These are phyloP conservation scores for Polytolypa hystricis DNA, from an alignment of 2,329 filamentous ascomycete species.

Conservation along the genomic window DNA sequence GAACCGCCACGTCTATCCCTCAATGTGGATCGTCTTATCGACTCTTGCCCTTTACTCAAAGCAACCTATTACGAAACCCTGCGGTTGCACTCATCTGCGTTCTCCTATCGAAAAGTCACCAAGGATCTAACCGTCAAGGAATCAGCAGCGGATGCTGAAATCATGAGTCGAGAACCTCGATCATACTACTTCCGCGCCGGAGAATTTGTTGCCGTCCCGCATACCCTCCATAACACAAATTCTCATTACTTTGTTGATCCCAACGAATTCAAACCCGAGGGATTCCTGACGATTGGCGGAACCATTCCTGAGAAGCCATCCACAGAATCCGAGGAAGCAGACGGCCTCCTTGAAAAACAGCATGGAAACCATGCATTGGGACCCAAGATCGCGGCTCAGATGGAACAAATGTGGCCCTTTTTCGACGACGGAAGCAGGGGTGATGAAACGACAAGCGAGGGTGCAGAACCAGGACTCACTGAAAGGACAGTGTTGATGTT, in stretches of 20 bases:
- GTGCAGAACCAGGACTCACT: slow-evolving; percentile 40
- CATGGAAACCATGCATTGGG: slow-evolving; percentile 4
- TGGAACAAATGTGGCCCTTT: slow-evolving; percentile 37
- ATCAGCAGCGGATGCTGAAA: slow-evolving; percentile 26
- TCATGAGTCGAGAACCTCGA: slow-evolving; percentile 19
- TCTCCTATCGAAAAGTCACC: slow-evolving; percentile 32
- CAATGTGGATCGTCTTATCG: slow-evolving; percentile 29
- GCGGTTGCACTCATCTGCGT: slow-evolving; percentile 32
- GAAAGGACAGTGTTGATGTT: slow-evolving; percentile 41
- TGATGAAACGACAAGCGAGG: too few species aligned
- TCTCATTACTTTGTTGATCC: slow-evolving; percentile 30
- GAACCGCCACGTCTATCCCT: slow-evolving; percentile 35
- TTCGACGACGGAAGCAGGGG: slow-evolving; percentile 35
- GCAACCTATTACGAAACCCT: slow-evolving; percentile 37
- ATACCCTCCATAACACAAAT: slow-evolving; percentile 36
- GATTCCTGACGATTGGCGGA: too few species aligned
- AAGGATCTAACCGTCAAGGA: slow-evolving; percentile 30
- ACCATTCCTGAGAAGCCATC: slow-evolving; percentile 26
- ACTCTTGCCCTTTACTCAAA: slow-evolving; percentile 36
- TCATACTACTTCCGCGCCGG: slow-evolving; percentile 33
- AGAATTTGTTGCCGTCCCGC: slow-evolving; percentile 34
- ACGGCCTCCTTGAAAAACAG: slow-evolving; percentile 9
- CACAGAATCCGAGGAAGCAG: slow-evolving; percentile 25
- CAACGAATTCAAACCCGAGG: slow-evolving; percentile 31
- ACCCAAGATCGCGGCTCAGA: slow-evolving; percentile 21